phyloP scores from a whole-genome alignment of 345 rosid species.

The rapeseed (Brassica napus) region Da-Ae NC_063448.1:53862001-53862500 shows the following conservation, averaged over 20 bases:
- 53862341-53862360: conserved; percentile 92
- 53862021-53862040: neutral
- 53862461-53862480: conserved; percentile 74
- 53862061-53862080: conserved; percentile 49
- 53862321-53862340: conserved; percentile 5
- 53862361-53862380: conserved; percentile 66
- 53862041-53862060: conserved; percentile 37
- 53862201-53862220: conserved; percentile 99
- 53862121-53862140: conserved; percentile 48
- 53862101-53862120: conserved; percentile 42
- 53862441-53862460: conserved; percentile 64
- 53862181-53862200: conserved; percentile 94
- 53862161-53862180: conserved; percentile 69
- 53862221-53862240: conserved; percentile 55
- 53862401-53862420: conserved; percentile 63
- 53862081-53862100: conserved; percentile 43
- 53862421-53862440: conserved; percentile 73
- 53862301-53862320: neutral
- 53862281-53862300: neutral
- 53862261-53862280: conserved; percentile 45
- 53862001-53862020: neutral
- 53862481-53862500: neutral
- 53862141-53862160: conserved; percentile 50
- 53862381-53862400: conserved; percentile 70
- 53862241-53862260: conserved; percentile 77